Evolutionary conservation across 768 basidiomycete species (phyloP).

Genomic region (Termitomyces sp.): DNA sequence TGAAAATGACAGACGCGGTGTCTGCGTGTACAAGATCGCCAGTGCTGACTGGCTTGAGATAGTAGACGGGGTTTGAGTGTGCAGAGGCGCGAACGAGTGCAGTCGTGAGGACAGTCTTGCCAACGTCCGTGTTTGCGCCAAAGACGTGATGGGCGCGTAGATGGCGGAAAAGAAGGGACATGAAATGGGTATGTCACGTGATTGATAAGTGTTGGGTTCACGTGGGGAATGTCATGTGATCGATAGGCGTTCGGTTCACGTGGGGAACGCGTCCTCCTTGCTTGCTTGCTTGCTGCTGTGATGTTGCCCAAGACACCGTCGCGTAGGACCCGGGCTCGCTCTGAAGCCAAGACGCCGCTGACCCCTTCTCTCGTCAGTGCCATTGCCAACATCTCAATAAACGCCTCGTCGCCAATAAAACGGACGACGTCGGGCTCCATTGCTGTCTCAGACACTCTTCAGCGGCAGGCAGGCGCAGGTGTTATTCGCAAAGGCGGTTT

Average conservation of each 20-base stretch:
- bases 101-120: constrained; percentile 87
- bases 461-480: constrained; percentile 58
- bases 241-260: too few relatives aligned
- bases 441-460: constrained; percentile 45
- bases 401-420: constrained; percentile 65
- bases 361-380: constrained; percentile 40
- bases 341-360: constrained; percentile 45
- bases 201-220: not conserved
- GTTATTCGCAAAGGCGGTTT: constrained; percentile 74
- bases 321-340: constrained; percentile 38
- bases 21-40: constrained; percentile 79
- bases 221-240: too few relatives aligned
- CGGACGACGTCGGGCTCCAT: constrained; percentile 42
- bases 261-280: too few relatives aligned
- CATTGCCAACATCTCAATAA: constrained; percentile 40
- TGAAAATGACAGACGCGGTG: constrained; percentile 48
- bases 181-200: not conserved
- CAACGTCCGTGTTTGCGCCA: constrained; percentile 95
- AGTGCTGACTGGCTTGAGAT: constrained; percentile 90
- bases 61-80: constrained; percentile 44
- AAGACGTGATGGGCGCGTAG: constrained; percentile 88
- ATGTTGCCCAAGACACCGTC: constrained; percentile 40
- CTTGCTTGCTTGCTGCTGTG: too few relatives aligned
- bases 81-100: constrained; percentile 81
- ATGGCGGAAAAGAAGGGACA: constrained; percentile 73